Evolutionary conservation across 495 filamentous ascomycete genomes (phyloP).

Genomic region (Penicillium robsamsonii): DNA sequence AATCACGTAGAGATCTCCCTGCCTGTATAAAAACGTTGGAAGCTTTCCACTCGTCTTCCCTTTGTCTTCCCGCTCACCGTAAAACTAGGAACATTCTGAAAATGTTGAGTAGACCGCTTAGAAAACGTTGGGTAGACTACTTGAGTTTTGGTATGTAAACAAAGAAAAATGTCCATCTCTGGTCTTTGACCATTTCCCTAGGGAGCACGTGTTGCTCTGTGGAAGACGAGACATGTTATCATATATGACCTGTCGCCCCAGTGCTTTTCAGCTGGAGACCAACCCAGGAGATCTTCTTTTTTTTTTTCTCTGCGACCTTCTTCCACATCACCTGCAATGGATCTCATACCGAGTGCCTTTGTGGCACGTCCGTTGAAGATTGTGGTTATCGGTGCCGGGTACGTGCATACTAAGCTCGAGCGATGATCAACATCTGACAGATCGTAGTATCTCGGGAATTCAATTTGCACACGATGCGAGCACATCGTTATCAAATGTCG

Average conservation of each 20-base stretch:
- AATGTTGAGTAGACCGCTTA: background rate
- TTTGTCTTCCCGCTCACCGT: background rate
- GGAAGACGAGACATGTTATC: background rate
- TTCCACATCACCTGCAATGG: background rate
- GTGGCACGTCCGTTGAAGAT: constrained; percentile 36
- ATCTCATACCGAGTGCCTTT: constrained; percentile 6
- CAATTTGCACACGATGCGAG: constrained; percentile 30
- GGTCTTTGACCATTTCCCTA: background rate
- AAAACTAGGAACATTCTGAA: background rate
- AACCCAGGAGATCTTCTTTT: background rate
- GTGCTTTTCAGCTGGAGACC: background rate
- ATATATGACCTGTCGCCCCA: background rate
- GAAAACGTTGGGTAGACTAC: too few relatives aligned
- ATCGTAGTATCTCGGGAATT: constrained; percentile 9
- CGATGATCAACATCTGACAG: constrained; percentile 17
- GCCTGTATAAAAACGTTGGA: background rate
- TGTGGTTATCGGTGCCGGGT: constrained; percentile 60
- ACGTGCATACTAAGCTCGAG: constrained; percentile 45
- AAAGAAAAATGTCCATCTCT: background rate
- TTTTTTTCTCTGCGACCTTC: background rate
- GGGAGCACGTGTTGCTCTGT: background rate
- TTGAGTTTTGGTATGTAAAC: background rate
- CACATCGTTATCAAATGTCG: constrained; percentile 41
- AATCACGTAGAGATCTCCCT: background rate
- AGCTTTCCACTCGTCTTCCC: background rate